Conservation (phyloP, 139 green algal genomes). For the Chlamydomonas applanata region DNA sequence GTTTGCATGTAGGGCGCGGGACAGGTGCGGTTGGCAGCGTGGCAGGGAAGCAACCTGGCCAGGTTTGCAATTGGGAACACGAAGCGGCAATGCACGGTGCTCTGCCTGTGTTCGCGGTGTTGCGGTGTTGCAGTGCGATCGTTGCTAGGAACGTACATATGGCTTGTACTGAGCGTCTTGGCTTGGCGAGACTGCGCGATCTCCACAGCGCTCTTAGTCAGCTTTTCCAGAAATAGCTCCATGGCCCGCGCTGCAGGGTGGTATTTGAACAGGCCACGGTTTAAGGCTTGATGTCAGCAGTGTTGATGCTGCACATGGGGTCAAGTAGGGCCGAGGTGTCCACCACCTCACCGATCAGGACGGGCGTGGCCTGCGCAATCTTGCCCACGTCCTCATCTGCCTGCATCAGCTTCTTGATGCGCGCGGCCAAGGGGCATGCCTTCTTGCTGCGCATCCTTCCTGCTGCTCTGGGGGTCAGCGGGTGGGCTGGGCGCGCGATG, state of each 20-base stretch:
- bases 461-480: no score
- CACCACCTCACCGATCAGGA: slow-evolving; percentile 77
- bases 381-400: slow-evolving; percentile 95
- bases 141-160: slow-evolving; percentile 71
- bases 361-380: slow-evolving; percentile 83
- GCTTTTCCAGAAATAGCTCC: slow-evolving; percentile 82
- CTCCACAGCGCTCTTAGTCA: slow-evolving; percentile 59
- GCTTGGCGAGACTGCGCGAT: slow-evolving; percentile 63
- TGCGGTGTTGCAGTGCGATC: no score
- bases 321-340: not conserved
- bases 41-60: no score
- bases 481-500: no score
- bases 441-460: slow-evolving; percentile 39
- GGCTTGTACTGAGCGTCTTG: slow-evolving; percentile 70
- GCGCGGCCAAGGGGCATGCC: slow-evolving; percentile 55
- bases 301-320: not conserved
- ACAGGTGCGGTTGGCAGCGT: not conserved
- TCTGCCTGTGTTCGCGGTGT: no score
- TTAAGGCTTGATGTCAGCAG: not conserved
- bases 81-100: no score
- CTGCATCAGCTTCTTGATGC: slow-evolving; percentile 96
- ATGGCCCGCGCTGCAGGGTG: slow-evolving; percentile 73
- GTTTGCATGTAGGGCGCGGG: not conserved
- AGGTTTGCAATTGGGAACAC: no score
- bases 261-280: not conserved